phyloP scores from a whole-genome alignment of 139 green algal species.

The Picochlorum sp. region DNA sequence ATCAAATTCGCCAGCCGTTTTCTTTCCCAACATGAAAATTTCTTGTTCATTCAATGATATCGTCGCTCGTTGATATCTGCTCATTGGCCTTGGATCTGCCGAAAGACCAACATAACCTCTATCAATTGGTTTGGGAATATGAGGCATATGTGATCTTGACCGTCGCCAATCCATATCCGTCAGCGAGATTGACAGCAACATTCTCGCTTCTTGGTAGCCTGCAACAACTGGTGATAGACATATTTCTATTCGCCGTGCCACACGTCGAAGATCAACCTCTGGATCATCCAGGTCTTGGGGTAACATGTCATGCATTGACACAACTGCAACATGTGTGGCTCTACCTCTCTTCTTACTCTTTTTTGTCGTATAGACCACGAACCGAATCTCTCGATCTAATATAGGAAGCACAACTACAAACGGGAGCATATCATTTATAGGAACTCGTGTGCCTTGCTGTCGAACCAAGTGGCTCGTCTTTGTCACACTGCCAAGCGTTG shows the following conservation, averaged over 20 bases:
- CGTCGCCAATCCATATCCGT: background rate
- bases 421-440: background rate
- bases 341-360: conserved; percentile 7
- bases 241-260: background rate
- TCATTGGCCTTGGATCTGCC: background rate
- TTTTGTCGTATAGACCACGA: background rate
- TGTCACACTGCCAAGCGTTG: background rate
- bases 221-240: background rate
- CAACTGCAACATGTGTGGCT: background rate
- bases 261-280: background rate
- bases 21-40: background rate
- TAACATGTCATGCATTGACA: background rate
- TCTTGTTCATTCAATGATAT: background rate
- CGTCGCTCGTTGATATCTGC: background rate
- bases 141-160: no score
- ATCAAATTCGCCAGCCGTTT: background rate
- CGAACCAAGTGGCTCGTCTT: background rate
- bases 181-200: background rate
- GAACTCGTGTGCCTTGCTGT: background rate
- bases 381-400: background rate
- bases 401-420: background rate
- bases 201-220: background rate
- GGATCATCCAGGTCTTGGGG: background rate
- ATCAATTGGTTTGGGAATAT: no score
- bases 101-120: background rate